A percentile compares a stretch with the other conserved stretches of the same genome.
Evolutionary conservation across 73 alveolate genomes (phyloP).

Genomic region (Symbiodinium pilosum): DNA sequence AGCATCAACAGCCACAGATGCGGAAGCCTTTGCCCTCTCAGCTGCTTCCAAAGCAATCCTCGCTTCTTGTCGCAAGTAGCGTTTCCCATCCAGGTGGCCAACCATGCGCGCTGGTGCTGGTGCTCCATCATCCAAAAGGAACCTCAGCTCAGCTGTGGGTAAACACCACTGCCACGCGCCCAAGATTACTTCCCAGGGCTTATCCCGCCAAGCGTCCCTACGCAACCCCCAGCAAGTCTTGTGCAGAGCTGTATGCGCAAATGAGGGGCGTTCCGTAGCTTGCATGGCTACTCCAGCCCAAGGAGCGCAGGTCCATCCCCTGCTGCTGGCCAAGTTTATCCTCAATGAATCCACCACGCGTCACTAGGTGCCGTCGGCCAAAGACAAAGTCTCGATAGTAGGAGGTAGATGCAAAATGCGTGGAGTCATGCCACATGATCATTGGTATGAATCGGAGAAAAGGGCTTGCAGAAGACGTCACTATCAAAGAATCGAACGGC

Average conservation of each 20-base stretch:
- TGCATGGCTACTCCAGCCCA: slow-evolving; percentile 55
- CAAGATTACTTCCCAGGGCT: too few relatives aligned
- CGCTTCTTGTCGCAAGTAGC: slow-evolving; percentile 31
- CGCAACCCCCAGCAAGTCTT: too few relatives aligned
- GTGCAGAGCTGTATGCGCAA: too few relatives aligned
- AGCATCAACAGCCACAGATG: background rate
- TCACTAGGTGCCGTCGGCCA: slow-evolving; percentile 45
- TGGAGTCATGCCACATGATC: slow-evolving; percentile 94
- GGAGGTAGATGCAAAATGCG: slow-evolving; percentile 31
- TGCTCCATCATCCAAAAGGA: slow-evolving; percentile 56
- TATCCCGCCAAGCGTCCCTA: too few relatives aligned
- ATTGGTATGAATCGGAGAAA: slow-evolving; percentile 61
- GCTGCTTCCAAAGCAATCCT: slow-evolving; percentile 62
- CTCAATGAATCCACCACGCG: slow-evolving; percentile 64
- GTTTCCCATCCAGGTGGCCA: slow-evolving; percentile 81
- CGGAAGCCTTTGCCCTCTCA: slow-evolving; percentile 33
- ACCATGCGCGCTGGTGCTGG: slow-evolving; percentile 85
- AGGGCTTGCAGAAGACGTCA: slow-evolving; percentile 28
- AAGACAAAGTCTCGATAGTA: slow-evolving; percentile 73
- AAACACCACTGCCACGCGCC: too few relatives aligned
- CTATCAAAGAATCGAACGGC: slow-evolving; percentile 28
- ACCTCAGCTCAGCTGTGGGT: too few relatives aligned
- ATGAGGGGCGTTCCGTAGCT: slow-evolving; percentile 58
- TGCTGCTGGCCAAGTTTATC: slow-evolving; percentile 75
- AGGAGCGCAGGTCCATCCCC: slow-evolving; percentile 56